Evolutionary conservation across 2,329 filamentous ascomycete genomes (phyloP), one percentile per base, ranked within the genome.

Genomic region (Escovopsis sp.): DNA sequence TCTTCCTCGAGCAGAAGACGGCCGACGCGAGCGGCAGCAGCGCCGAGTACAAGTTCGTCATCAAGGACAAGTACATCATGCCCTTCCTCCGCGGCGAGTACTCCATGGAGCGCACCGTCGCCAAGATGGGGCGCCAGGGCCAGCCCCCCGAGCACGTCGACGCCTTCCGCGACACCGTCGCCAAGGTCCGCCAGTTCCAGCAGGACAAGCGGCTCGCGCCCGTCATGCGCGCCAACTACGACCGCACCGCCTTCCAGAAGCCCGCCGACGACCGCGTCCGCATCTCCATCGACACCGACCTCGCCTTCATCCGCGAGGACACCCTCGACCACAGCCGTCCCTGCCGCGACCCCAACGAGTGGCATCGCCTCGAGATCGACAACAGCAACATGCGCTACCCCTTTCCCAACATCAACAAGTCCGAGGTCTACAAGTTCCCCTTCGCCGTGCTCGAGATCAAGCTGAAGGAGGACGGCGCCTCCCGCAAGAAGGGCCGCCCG

Each of bases 51-150:
- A 76, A 77, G 45, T 82, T 96, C 48, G 65, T 72, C 16, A 82
- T 94, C 59, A 98, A 98, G 62, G 81, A 87, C 51, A 96, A 96
- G 56, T 94, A 94, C 53, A 69, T 96, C 41, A 78, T 87, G 55
- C 67, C 77, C 1, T 94, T 94, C 59, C 72, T 98, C 35, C 75
- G 82, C 35, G 85, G 81, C 33, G 72, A 90, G 44, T 94, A 94
- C 58, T 76, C 81, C 48, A 82, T 94, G 74, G 88, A 94, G 55
- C 94, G 94, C 67, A 79, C 74, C 36, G 65, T 94, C 19, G 68
- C 81, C 47, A 93, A 94, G 62, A 80, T 96, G 67, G 79, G 85
- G 57, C 72, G 83, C 30, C 74, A 80, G 44, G 79, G 79, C 36
- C 72, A 76, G 39, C 69, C 76, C 34, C 64, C 69, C 28, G 68